phyloP scores from a whole-genome alignment of 306 rosid species.

The Quercus cerris region DNA sequence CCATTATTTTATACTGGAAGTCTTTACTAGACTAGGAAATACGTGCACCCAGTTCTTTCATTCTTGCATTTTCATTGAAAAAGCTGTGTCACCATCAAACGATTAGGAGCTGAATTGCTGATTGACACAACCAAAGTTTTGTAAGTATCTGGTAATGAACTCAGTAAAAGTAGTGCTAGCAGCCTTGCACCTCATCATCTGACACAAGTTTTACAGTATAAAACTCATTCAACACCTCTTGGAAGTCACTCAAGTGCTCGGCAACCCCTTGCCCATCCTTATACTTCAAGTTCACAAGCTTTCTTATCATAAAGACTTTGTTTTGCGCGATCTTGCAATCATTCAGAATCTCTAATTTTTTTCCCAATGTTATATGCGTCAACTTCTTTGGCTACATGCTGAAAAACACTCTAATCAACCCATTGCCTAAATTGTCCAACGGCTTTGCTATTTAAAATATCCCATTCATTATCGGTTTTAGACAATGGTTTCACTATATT shows the following conservation, averaged over 20 bases:
- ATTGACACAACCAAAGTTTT: no score
- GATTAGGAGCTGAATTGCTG: no score
- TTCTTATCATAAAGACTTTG: neutral
- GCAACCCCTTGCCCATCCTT: neutral
- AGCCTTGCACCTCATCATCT: neutral
- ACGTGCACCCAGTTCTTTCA: no score
- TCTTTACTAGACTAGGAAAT: no score
- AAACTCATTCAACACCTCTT: neutral
- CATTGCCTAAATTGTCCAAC: neutral
- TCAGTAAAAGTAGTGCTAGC: neutral
- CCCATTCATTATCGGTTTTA: neutral
- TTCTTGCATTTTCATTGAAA: no score
- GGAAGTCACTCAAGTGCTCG: neutral
- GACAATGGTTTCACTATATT: neutral
- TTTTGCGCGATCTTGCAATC: no score
- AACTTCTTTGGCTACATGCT: neutral
- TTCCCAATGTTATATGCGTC: neutral
- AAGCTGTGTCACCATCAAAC: no score
- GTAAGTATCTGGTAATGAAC: neutral
- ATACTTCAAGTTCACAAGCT: neutral
- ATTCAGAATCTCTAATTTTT: no score
- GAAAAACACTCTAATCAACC: neutral
- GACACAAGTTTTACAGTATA: neutral
- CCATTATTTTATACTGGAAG: no score
- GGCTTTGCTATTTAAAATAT: neutral